Conservation (phyloP, 208 protist genomes). For the Pavlovales sp. region DNA sequence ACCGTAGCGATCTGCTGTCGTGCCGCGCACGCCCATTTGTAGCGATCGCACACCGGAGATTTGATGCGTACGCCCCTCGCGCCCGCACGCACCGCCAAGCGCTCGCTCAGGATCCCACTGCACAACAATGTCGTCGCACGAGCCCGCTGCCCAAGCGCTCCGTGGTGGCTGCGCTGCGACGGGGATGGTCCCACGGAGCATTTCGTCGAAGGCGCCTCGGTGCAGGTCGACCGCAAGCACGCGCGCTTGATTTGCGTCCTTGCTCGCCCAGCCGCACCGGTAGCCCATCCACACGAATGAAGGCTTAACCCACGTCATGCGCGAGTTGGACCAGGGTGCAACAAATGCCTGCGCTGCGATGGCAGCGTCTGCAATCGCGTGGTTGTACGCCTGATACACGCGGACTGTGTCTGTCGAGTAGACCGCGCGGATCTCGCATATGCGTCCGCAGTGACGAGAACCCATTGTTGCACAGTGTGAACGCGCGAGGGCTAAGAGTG, state of each 20-base stretch:
- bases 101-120: constrained; percentile 22
- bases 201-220: neutral
- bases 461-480: too few species aligned
- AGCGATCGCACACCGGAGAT: neutral
- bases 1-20: neutral
- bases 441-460: too few species aligned
- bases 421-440: neutral
- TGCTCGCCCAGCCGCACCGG: neutral
- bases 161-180: neutral
- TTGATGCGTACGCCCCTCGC: neutral
- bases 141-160: neutral
- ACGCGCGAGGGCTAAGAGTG: too few species aligned
- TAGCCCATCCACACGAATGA: constrained; percentile 1
- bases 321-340: neutral
- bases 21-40: neutral
- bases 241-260: constrained; percentile 10
- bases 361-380: neutral
- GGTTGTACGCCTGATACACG: constrained; percentile 29
- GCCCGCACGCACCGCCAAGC: neutral
- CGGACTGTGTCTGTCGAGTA: neutral
- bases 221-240: constrained; percentile 9
- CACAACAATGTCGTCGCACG: neutral
- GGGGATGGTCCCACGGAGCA: neutral
- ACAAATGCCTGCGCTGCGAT: neutral
- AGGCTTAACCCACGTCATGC: constrained; percentile 21